phyloP scores from a whole-genome alignment of 768 basidiomycete species.

The Suillus ampliporus region DNA sequence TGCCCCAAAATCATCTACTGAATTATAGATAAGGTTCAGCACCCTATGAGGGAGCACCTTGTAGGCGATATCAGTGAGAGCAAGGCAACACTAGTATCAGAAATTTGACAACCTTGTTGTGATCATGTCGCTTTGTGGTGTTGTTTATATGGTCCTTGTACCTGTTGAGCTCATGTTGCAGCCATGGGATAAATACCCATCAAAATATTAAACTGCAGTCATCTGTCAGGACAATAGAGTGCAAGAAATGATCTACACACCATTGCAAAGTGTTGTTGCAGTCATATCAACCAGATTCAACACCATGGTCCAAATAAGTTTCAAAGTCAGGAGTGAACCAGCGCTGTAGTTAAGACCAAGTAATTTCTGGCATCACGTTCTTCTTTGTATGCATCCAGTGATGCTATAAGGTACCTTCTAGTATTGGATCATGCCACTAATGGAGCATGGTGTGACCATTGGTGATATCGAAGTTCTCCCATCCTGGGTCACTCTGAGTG shows the following conservation, averaged over 20 bases:
- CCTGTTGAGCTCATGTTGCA: conserved; percentile 7
- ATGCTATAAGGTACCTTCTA: conserved; percentile 47
- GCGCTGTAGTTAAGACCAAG: conserved; percentile 20
- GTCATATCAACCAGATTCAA: conserved; percentile 36
- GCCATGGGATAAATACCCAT: conserved; percentile 36
- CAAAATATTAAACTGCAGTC: conserved; percentile 29
- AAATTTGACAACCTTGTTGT: neutral
- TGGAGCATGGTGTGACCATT: conserved; percentile 47
- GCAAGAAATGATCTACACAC: conserved; percentile 17
- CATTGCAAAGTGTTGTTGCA: conserved; percentile 25
- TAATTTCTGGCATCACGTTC: conserved; percentile 33
- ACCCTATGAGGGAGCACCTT: conserved; percentile 42
- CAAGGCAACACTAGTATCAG: neutral
- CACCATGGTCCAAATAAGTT: conserved; percentile 29
- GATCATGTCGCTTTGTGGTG: conserved; percentile 6
- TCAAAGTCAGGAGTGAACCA: conserved; percentile 22
- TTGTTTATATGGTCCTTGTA: conserved; percentile 11
- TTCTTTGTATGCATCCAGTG: conserved; percentile 38
- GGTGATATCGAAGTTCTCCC: conserved; percentile 50
- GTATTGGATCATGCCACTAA: conserved; percentile 44
- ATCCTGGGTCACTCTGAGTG: conserved; percentile 50
- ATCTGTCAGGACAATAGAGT: neutral
- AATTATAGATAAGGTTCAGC: conserved; percentile 40
- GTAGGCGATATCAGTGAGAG: neutral
- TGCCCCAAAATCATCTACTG: conserved; percentile 33